Evolutionary conservation across 2,329 filamentous ascomycete species (phyloP).

Genomic region (Graphilbum sp.): DNA sequence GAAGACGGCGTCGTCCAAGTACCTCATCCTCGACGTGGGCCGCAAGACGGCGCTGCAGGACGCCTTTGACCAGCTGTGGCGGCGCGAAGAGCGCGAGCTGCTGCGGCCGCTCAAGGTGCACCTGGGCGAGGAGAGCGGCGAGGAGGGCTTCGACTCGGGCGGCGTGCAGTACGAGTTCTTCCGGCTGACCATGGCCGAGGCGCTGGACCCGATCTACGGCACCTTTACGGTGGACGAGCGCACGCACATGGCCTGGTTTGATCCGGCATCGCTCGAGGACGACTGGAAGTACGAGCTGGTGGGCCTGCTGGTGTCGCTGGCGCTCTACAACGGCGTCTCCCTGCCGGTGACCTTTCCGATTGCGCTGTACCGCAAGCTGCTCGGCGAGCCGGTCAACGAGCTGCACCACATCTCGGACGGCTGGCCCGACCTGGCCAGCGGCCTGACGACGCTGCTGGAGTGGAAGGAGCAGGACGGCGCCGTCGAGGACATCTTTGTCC

Average conservation of each 20-base stretch:
- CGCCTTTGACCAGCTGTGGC: constrained; percentile 79
- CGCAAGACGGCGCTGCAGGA: constrained; percentile 53
- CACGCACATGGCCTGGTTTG: constrained; percentile 77
- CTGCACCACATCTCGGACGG: constrained; percentile 69
- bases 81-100: constrained; percentile 65
- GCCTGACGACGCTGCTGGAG: constrained; percentile 54
- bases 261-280: constrained; percentile 64
- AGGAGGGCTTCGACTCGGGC: constrained; percentile 83
- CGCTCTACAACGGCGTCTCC: constrained; percentile 84
- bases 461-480: constrained; percentile 63
- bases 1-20: constrained; percentile 51
- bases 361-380: constrained; percentile 66
- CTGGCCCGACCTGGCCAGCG: constrained; percentile 68
- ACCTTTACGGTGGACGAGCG: constrained; percentile 64
- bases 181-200: constrained; percentile 63
- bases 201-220: constrained; percentile 60
- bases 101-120: constrained; percentile 77
- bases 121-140: constrained; percentile 64
- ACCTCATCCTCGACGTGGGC: constrained; percentile 53
- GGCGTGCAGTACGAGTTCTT: constrained; percentile 97
- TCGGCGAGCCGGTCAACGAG: constrained; percentile 51
- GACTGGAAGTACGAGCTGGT: constrained; percentile 83
- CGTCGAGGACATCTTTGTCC: constrained; percentile 65
- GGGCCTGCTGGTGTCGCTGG: constrained; percentile 74
- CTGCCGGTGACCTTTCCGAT: constrained; percentile 79